Percentiles rank a stretch among this genome's conserved stretches.
Conservation (phyloP, 177 flowering plant species). For the Vitis hybrid region DNA sequence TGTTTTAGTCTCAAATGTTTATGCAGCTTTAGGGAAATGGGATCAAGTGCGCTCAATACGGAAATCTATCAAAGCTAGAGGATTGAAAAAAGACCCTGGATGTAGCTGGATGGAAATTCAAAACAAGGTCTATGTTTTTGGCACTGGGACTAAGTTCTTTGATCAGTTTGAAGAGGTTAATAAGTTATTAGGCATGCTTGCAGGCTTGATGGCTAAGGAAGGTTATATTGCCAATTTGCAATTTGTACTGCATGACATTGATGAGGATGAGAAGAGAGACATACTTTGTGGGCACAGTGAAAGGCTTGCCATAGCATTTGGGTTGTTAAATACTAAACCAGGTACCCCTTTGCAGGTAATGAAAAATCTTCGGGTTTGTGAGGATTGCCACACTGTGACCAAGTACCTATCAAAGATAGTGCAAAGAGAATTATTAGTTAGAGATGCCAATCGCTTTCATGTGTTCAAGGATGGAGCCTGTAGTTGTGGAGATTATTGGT, state of each 20-base stretch:
- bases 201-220: slow-evolving; percentile 42
- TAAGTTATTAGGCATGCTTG: slow-evolving; percentile 27
- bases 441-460: slow-evolving; percentile 59
- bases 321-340: slow-evolving; percentile 45
- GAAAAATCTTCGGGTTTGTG: slow-evolving; percentile 61
- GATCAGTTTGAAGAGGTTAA: slow-evolving; percentile 38
- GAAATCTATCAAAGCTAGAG: slow-evolving; percentile 41
- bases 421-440: slow-evolving; percentile 42
- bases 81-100: slow-evolving; percentile 53
- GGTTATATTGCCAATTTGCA: slow-evolving; percentile 46
- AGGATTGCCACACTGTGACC: slow-evolving; percentile 55
- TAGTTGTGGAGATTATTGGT: slow-evolving; percentile 59
- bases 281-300: slow-evolving; percentile 55
- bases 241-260: slow-evolving; percentile 46
- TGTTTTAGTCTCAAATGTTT: slow-evolving; percentile 57
- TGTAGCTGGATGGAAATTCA: slow-evolving; percentile 58
- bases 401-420: slow-evolving; percentile 49
- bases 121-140: slow-evolving; percentile 42
- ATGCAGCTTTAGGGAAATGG: slow-evolving; percentile 62
- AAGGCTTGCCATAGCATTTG: slow-evolving; percentile 58
- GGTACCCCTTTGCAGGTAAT: slow-evolving; percentile 46
- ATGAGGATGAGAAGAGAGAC: slow-evolving; percentile 46
- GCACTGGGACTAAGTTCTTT: slow-evolving; percentile 33
- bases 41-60: slow-evolving; percentile 46
- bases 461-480: slow-evolving; percentile 47